Percentiles rank a stretch among this genome's conserved stretches.
These are phyloP conservation scores for Madurella fahalii DNA, from an alignment of 2,329 filamentous ascomycete genomes.

Conservation along the genomic window DNA sequence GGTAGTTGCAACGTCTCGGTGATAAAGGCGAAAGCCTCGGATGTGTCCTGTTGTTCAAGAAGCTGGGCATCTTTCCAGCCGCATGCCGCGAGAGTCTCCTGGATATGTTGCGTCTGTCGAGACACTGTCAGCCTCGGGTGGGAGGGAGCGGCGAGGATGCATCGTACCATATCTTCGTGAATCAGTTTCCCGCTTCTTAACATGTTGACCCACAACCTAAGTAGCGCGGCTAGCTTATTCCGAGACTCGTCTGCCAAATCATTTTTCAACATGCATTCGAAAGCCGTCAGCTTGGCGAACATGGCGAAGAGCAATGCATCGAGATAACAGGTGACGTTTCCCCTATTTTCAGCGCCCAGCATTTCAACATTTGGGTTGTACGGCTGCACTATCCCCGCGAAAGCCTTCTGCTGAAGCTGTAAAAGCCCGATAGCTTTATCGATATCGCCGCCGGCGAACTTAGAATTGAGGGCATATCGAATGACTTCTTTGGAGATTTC, in stretches of 20 bases:
- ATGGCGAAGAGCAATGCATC: constrained; percentile 91
- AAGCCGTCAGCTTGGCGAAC: constrained; percentile 86
- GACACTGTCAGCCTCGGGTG: not conserved
- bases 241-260: constrained; percentile 68
- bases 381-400: constrained; percentile 70
- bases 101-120: constrained; percentile 70
- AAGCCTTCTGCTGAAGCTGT: constrained; percentile 72
- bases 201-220: constrained; percentile 92
- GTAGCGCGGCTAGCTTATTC: constrained; percentile 68
- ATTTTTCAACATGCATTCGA: constrained; percentile 86
- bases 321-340: constrained; percentile 88
- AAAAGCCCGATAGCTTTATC: constrained; percentile 75
- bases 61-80: constrained; percentile 80
- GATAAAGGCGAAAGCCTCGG: constrained; percentile 92
- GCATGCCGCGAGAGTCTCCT: constrained; percentile 76
- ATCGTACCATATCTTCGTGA: constrained; percentile 70
- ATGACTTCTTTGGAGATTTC: constrained; percentile 55
- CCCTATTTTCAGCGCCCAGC: constrained; percentile 80
- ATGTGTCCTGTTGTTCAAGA: constrained; percentile 87
- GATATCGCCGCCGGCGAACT: constrained; percentile 63
- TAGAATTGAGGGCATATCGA: constrained; percentile 52
- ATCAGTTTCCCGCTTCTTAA: constrained; percentile 81
- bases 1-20: constrained; percentile 85
- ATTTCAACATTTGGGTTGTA: constrained; percentile 70
- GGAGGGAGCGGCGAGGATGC: not conserved